Base-by-base conservation (phyloP, 208 protist genomes). In the Crithidia brevicula region DNA sequence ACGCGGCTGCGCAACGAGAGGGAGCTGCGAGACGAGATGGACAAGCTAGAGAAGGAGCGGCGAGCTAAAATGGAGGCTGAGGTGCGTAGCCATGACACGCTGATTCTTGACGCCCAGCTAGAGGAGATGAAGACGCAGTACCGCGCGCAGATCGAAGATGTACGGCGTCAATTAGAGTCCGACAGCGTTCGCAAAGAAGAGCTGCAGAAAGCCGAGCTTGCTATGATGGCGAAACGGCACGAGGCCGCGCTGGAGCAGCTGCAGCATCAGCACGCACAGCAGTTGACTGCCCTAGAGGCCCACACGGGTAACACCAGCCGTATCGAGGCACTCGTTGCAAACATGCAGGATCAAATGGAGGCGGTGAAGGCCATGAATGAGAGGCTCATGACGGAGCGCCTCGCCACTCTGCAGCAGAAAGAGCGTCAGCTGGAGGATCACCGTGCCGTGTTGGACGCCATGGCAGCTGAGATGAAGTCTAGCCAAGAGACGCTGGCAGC, bases 31-130 rank as follows among this genome's bases (percentile, higher is more conserved):
- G 82, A 89, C 16, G 79, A 88, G 66, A 38, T 94, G 60, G 79
- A 88, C 8, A 71, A 74, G n/a, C 51, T 88, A 31, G 92, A 97
- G 38, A 74, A 77, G 36, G 89, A 94, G 61, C 89, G 92, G 7
- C 83, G 87, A 10, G 64, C 73, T 25, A 67, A 78, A 27, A 72
- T 84, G 36, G 89, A 90, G 27, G 66, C 46, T 15, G 84, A 81
- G 45, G 57, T 54, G 10, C 89, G 89, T 27, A 74, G 88, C 38
- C 88, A 87, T 46, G 90, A 96, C 54, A 64, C 53, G 15, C 28
- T 75, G 27, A 20, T 91, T 8, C 77, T 94, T 25, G 67, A 89
- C 22, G 73, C 73, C 4, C 85, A 92, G 65, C 59, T 96, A 27
- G 87, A 93, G 20, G 88, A 93, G 54, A 64, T 95, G 36, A 74